These are phyloP conservation scores for Xylariaceae sp. DNA, from an alignment of 2,329 filamentous ascomycete genomes.

Conservation along the genomic window DNA sequence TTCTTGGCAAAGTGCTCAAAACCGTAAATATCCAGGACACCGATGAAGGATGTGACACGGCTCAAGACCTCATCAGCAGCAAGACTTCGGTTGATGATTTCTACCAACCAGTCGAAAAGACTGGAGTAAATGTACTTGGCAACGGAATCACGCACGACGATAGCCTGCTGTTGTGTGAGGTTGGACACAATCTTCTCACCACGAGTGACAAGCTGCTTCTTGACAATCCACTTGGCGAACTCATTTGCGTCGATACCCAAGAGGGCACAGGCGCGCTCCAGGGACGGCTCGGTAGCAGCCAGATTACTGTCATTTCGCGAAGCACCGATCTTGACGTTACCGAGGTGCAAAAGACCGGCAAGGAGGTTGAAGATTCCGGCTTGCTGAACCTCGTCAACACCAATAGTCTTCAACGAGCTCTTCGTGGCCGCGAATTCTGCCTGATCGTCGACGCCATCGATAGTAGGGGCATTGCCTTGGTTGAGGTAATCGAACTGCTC, in stretches of 20 bases:
- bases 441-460: constrained; percentile 93
- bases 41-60: constrained; percentile 85
- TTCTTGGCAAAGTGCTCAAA: constrained; percentile 99
- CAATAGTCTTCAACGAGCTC: constrained; percentile 81
- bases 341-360: constrained; percentile 85
- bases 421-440: constrained; percentile 87
- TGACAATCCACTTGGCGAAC: constrained; percentile 97
- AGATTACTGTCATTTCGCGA: constrained; percentile 84
- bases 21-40: constrained; percentile 97
- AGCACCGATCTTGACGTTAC: constrained; percentile 92
- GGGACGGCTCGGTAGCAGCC: constrained; percentile 70
- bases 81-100: constrained; percentile 86
- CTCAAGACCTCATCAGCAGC: constrained; percentile 82
- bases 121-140: constrained; percentile 99
- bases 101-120: constrained; percentile 98
- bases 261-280: constrained; percentile 75
- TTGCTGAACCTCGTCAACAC: constrained; percentile 70
- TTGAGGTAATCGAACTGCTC: constrained; percentile 96
- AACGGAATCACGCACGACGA: constrained; percentile 92
- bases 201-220: constrained; percentile 94
- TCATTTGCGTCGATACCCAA: constrained; percentile 80
- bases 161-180: constrained; percentile 84
- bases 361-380: constrained; percentile 82
- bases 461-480: constrained; percentile 83
- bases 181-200: constrained; percentile 98